phyloP scores from a whole-genome alignment of 2,329 filamentous ascomycete genomes.

The Xylariaceae sp. region DNA sequence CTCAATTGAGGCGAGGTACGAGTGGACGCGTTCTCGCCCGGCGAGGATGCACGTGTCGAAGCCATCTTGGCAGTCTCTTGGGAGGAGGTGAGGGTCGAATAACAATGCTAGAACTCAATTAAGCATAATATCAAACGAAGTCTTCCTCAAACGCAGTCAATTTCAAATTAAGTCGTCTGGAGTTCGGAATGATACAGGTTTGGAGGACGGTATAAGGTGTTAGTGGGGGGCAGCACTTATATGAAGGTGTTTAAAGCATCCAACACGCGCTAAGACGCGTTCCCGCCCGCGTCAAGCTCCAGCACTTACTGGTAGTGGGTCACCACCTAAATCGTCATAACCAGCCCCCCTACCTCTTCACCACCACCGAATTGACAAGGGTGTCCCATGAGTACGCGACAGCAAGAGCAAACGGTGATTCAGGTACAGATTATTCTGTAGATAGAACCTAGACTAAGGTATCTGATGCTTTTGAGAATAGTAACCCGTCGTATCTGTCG shows the following conservation, averaged over 20 bases:
- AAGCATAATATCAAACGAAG: slow-evolving; percentile 14
- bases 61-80: slow-evolving; percentile 39
- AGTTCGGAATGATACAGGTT: not conserved
- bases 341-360: not conserved
- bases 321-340: slow-evolving; percentile 9
- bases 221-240: slow-evolving; percentile 1
- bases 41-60: slow-evolving; percentile 45
- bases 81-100: slow-evolving; percentile 5
- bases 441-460: too few species aligned
- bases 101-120: slow-evolving; percentile 14
- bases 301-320: not conserved
- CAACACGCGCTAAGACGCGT: slow-evolving; percentile 13
- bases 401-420: not conserved
- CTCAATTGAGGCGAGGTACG: slow-evolving; percentile 44
- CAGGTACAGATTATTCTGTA: too few species aligned
- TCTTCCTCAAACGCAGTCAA: not conserved
- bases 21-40: slow-evolving; percentile 37
- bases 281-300: slow-evolving; percentile 12
- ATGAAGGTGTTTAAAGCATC: not conserved
- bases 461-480: too few species aligned
- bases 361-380: not conserved
- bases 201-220: not conserved
- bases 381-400: not conserved
- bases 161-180: too few species aligned
- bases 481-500: too few species aligned